These are phyloP conservation scores for Evernia prunastri DNA, from an alignment of 495 filamentous ascomycete genomes.

Conservation along the genomic window DNA sequence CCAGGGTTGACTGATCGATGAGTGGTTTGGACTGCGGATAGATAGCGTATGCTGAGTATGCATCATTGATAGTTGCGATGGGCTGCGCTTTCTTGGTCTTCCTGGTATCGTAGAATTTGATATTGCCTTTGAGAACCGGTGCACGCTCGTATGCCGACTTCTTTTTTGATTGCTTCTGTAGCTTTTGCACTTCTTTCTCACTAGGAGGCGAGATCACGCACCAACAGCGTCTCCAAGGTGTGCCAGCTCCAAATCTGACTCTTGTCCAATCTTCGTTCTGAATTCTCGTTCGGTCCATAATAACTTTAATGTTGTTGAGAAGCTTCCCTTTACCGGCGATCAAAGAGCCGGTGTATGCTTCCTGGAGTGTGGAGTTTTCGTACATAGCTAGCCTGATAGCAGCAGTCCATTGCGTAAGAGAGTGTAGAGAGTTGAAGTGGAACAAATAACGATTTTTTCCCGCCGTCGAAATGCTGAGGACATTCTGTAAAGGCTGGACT, in stretches of 20 bases:
- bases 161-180: conserved; percentile 79
- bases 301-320: conserved; percentile 77
- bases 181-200: conserved; percentile 82
- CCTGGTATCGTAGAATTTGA: conserved; percentile 92
- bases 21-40: conserved; percentile 90
- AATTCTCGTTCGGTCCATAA: conserved; percentile 71
- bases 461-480: conserved; percentile 90
- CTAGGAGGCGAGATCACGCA: conserved; percentile 88
- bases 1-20: conserved; percentile 87
- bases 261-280: conserved; percentile 89
- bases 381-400: conserved; percentile 92
- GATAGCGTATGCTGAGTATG: conserved; percentile 87
- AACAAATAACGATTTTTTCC: conserved; percentile 91
- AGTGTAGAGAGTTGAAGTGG: conserved; percentile 92
- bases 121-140: conserved; percentile 69
- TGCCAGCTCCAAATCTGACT: conserved; percentile 92
- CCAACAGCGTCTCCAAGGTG: conserved; percentile 94
- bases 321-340: conserved; percentile 89
- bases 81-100: conserved; percentile 87
- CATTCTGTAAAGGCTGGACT: conserved; percentile 78
- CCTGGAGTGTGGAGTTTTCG: conserved; percentile 86
- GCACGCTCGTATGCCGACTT: conserved; percentile 71
- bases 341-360: conserved; percentile 92
- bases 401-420: conserved; percentile 91
- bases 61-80: conserved; percentile 84